These are phyloP conservation scores for Wallemia ichthyophaga DNA, from an alignment of 1,284 basidiomycete genomes.

Conservation along the genomic window DNA sequence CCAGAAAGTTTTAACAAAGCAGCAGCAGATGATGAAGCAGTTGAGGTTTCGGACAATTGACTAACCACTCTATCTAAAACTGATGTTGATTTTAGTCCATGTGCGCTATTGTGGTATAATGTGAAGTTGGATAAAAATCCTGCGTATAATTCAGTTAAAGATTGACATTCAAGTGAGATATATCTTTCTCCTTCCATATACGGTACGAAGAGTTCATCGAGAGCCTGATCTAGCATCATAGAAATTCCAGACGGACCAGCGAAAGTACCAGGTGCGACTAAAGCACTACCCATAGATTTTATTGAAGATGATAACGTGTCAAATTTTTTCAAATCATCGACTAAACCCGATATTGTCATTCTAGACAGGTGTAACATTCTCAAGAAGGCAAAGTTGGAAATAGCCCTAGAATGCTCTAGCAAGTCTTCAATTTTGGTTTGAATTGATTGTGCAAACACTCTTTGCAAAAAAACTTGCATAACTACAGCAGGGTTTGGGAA, in stretches of 20 bases:
- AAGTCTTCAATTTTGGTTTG: slow-evolving; percentile 78
- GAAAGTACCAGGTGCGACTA: slow-evolving; percentile 18
- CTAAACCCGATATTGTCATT: slow-evolving; percentile 38
- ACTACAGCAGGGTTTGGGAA: slow-evolving; percentile 93
- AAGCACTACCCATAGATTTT: slow-evolving; percentile 9
- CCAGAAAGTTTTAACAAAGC: slow-evolving; percentile 37
- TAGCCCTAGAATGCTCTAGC: slow-evolving; percentile 33
- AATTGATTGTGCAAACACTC: slow-evolving; percentile 92
- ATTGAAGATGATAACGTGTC: slow-evolving; percentile 35
- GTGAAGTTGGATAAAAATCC: slow-evolving; percentile 45
- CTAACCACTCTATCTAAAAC: slow-evolving; percentile 74
- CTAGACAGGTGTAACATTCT: slow-evolving; percentile 73
- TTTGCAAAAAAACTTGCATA: slow-evolving; percentile 92
- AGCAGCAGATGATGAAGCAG: slow-evolving; percentile 26
- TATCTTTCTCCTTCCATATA: slow-evolving; percentile 79
- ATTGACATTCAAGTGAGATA: slow-evolving; percentile 69
- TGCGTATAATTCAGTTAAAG: slow-evolving; percentile 52
- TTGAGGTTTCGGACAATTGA: slow-evolving; percentile 39
- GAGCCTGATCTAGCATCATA: slow-evolving; percentile 66
- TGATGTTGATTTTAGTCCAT: slow-evolving; percentile 53
- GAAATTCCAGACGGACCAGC: slow-evolving; percentile 20
- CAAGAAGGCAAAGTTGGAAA: slow-evolving; percentile 69
- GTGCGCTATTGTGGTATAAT: slow-evolving; percentile 50
- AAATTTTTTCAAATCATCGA: slow-evolving; percentile 76
- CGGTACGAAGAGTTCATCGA: slow-evolving; percentile 87